phyloP scores from a whole-genome alignment of 2,329 filamentous ascomycete genomes.

The Lachnellula subtilissima region DNA sequence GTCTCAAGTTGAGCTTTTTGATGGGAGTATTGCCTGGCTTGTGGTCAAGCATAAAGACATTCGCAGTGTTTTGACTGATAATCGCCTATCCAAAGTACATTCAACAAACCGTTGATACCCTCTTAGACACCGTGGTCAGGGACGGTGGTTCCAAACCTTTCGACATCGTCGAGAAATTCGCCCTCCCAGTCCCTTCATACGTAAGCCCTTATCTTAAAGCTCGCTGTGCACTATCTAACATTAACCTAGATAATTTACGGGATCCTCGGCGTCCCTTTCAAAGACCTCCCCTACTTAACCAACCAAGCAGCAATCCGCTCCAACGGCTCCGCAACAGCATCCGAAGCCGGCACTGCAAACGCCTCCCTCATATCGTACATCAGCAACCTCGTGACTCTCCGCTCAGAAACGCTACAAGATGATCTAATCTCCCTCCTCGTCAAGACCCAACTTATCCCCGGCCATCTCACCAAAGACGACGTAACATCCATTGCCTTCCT shows the following conservation, averaged over 20 bases:
- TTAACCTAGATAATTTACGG: constrained; percentile 42
- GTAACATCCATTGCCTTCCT: constrained; percentile 44
- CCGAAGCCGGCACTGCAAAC: constrained; percentile 42
- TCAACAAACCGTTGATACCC: constrained; percentile 40
- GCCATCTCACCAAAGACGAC: constrained; percentile 28
- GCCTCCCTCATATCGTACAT: constrained; percentile 44
- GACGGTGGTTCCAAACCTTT: constrained; percentile 36
- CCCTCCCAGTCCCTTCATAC: constrained; percentile 44
- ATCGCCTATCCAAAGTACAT: constrained; percentile 40
- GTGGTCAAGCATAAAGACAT: constrained; percentile 45
- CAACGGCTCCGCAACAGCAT: constrained; percentile 43
- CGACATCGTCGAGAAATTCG: constrained; percentile 43
- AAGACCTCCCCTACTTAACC: constrained; percentile 43
- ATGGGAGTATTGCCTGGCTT: constrained; percentile 43
- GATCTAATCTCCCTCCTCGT: constrained; percentile 42
- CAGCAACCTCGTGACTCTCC: constrained; percentile 38
- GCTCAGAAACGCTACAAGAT: constrained; percentile 36
- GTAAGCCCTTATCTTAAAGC: constrained; percentile 25
- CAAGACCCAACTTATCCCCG: constrained; percentile 26
- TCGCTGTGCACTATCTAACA: not conserved
- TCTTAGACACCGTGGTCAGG: constrained; percentile 38
- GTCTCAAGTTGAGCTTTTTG: constrained; percentile 41
- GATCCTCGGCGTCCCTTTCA: constrained; percentile 44
- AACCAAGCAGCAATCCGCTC: constrained; percentile 43
- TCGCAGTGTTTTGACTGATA: constrained; percentile 39